Conservation (phyloP, 2,329 filamentous ascomycete genomes). For the Tolypocladium cylindrosporum region DNA sequence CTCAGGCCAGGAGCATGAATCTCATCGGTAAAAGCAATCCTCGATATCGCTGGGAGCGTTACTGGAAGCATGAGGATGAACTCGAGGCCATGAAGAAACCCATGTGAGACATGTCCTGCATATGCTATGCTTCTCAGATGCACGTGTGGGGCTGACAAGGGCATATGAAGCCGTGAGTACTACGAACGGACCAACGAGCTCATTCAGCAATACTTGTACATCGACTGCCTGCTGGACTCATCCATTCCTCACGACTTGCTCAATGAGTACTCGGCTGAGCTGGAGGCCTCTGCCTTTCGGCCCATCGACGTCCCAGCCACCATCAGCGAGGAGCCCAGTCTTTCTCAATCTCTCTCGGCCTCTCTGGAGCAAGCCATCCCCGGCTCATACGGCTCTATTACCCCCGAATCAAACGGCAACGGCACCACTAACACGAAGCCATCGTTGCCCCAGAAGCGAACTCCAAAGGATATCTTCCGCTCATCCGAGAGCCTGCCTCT, state of each 20-base stretch:
- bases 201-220: constrained; percentile 87
- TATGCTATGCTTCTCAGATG: not conserved
- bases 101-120: constrained; percentile 36
- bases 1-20: constrained; percentile 71
- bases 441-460: constrained; percentile 55
- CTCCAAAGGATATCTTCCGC: constrained; percentile 79
- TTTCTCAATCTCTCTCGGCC: constrained; percentile 14
- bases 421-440: constrained; percentile 8
- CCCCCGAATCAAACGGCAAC: constrained; percentile 9
- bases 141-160: constrained; percentile 1
- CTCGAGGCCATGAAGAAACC: constrained; percentile 60
- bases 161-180: constrained; percentile 56
- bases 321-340: constrained; percentile 58
- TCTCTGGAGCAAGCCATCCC: constrained; percentile 7
- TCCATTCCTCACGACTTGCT: constrained; percentile 86
- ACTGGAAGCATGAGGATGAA: constrained; percentile 74
- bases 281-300: constrained; percentile 43
- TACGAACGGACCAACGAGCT: constrained; percentile 85
- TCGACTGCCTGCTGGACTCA: constrained; percentile 82
- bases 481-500: constrained; percentile 60
- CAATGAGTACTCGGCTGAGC: constrained; percentile 68
- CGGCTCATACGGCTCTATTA: constrained; percentile 20
- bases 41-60: constrained; percentile 74
- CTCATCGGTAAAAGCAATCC: constrained; percentile 85
- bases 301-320: constrained; percentile 57